A percentile compares a stretch with the other conserved stretches of the same genome.
phyloP scores from a whole-genome alignment of 805 yeast genomes.

The Wickerhamiella dianesei region DNA sequence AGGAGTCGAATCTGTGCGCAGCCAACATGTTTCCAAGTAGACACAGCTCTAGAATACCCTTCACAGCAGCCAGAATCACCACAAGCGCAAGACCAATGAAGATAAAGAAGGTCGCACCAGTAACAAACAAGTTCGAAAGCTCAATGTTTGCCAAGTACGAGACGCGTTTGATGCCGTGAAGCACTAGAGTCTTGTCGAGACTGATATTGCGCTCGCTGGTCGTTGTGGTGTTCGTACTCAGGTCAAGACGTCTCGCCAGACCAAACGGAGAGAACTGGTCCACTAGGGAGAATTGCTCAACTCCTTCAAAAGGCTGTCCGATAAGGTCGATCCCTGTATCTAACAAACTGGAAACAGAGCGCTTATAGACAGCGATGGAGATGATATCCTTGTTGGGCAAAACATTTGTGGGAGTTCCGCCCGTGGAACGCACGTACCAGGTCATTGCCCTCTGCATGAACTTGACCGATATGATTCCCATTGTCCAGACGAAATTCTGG shows the following conservation, averaged over 20 bases:
- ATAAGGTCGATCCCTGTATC: not conserved
- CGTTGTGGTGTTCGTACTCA: constrained; percentile 17
- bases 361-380: constrained; percentile 69
- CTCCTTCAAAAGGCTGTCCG: constrained; percentile 1
- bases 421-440: constrained; percentile 43
- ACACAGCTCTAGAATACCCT: constrained; percentile 56
- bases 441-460: constrained; percentile 48
- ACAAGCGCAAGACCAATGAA: constrained; percentile 54
- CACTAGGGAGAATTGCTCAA: not conserved
- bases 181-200: constrained; percentile 56
- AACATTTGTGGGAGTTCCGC: constrained; percentile 73
- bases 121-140: constrained; percentile 70
- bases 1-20: constrained; percentile 55
- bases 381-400: constrained; percentile 47
- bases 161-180: constrained; percentile 88
- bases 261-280: not conserved
- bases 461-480: constrained; percentile 67
- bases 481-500: constrained; percentile 91
- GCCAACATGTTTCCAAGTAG: constrained; percentile 46
- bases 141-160: constrained; percentile 76
- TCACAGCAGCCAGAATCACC: constrained; percentile 43
- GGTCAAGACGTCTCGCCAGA: constrained; percentile 6
- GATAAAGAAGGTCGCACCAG: constrained; percentile 71
- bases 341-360: not conserved
- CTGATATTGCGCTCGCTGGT: constrained; percentile 43